Evolutionary conservation across 306 rosid genomes (phyloP).

Genomic region (Begonia fuchsioides): DNA sequence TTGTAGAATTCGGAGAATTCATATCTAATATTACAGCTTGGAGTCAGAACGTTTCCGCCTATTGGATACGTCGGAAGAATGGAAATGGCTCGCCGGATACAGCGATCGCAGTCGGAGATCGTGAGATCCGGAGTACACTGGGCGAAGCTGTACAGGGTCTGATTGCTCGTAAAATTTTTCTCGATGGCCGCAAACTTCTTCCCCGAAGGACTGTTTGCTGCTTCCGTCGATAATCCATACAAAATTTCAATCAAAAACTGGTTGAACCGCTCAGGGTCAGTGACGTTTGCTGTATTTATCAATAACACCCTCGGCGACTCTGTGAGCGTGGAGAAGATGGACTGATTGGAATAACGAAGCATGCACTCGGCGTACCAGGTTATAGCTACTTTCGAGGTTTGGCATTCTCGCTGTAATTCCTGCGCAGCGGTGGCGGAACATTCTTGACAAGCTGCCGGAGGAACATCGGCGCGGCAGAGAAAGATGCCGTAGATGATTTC

Average conservation of each 20-base stretch:
- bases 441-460: not conserved
- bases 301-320: accelerated
- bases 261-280: not conserved
- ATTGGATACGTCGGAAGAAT: too few species aligned
- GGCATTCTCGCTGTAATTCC: not conserved
- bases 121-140: too few species aligned
- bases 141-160: constrained; percentile 9
- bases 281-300: not conserved
- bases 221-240: constrained; percentile 1
- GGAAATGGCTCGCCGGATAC: too few species aligned
- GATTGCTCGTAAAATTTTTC: not conserved
- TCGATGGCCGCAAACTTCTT: constrained; percentile 5
- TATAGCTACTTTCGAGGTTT: not conserved
- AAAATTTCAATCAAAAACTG: not conserved
- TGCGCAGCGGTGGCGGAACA: constrained; percentile 5
- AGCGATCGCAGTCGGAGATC: too few species aligned
- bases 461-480: constrained; percentile 17
- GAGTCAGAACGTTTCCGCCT: too few species aligned
- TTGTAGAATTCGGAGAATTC: constrained; percentile 7
- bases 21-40: constrained; percentile 12
- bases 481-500: constrained; percentile 12
- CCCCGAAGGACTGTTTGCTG: not conserved
- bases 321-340: not conserved
- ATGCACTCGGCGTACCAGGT: constrained; percentile 20
- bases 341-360: constrained; percentile 13